Evolutionary conservation across 768 basidiomycete species (phyloP).

Genomic region (Lactarius sanguifluus): DNA sequence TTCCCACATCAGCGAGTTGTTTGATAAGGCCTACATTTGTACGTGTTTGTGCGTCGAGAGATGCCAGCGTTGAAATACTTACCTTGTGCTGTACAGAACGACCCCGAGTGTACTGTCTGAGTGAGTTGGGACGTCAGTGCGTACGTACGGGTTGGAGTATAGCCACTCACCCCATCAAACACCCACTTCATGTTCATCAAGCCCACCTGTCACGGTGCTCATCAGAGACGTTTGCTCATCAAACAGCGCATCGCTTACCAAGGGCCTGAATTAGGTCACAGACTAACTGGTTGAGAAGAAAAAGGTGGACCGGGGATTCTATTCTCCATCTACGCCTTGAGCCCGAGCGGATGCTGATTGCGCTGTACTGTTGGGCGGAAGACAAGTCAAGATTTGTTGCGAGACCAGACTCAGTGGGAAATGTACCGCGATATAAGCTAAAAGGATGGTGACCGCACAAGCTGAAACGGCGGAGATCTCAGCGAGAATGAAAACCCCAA

Average conservation of each 20-base stretch:
- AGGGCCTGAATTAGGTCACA: slow-evolving; percentile 35
- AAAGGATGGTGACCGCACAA: slow-evolving; percentile 28
- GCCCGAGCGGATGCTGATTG: slow-evolving; percentile 27
- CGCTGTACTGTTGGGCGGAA: slow-evolving; percentile 28
- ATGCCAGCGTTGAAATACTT: not conserved
- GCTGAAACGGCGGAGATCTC: slow-evolving; percentile 34
- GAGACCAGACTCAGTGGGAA: not conserved
- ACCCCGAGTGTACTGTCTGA: slow-evolving; percentile 9
- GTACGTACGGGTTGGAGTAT: not conserved
- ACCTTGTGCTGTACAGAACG: slow-evolving; percentile 28
- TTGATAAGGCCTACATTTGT: slow-evolving; percentile 23
- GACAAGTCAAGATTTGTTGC: not conserved
- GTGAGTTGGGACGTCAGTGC: not conserved
- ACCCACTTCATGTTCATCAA: slow-evolving; percentile 43
- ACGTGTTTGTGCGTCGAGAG: not conserved
- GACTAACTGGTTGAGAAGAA: slow-evolving; percentile 34
- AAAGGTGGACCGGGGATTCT: slow-evolving; percentile 34
- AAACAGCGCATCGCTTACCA: slow-evolving; percentile 24
- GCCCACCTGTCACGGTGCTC: slow-evolving; percentile 35
- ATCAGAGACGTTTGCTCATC: not conserved
- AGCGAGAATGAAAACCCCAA: slow-evolving; percentile 33
- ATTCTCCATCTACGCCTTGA: slow-evolving; percentile 27
- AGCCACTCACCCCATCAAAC: slow-evolving; percentile 35
- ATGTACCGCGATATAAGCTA: slow-evolving; percentile 32
- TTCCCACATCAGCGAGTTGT: slow-evolving; percentile 27